Percentiles rank a stretch among this genome's conserved stretches.
Conservation (phyloP, 768 basidiomycete species). For the Guyanaporus albipodus region DNA sequence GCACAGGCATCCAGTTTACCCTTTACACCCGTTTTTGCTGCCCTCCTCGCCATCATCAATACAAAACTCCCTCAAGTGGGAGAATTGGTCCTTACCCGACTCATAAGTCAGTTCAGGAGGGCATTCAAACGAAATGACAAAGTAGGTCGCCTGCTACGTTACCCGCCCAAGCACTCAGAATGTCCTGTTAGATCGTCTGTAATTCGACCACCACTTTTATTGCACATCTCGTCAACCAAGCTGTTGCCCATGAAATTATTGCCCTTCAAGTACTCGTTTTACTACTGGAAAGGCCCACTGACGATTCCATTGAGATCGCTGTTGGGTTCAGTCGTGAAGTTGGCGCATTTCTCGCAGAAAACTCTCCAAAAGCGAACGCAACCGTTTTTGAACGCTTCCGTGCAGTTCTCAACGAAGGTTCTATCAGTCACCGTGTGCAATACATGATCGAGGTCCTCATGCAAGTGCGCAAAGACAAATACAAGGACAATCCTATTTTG, state of each 20-base stretch:
- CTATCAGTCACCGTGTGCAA: slow-evolving; percentile 93
- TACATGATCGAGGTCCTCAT: slow-evolving; percentile 99
- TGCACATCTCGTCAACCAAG: slow-evolving; percentile 90
- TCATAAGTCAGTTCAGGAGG: slow-evolving; percentile 93
- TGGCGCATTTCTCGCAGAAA: slow-evolving; percentile 90
- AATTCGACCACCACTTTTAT: slow-evolving; percentile 90
- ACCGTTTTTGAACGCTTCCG: slow-evolving; percentile 95
- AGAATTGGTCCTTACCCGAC: slow-evolving; percentile 80
- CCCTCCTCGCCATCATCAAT: slow-evolving; percentile 91
- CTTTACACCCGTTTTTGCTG: slow-evolving; percentile 96
- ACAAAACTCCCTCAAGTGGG: slow-evolving; percentile 96
- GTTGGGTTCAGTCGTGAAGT: slow-evolving; percentile 98
- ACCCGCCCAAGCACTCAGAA: neutral
- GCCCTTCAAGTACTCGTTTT: slow-evolving; percentile 93
- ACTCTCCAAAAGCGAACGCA: slow-evolving; percentile 93
- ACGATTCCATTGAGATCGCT: slow-evolving; percentile 97
- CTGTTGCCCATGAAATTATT: slow-evolving; percentile 89
- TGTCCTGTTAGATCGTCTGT: slow-evolving; percentile 70
- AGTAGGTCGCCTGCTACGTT: slow-evolving; percentile 42
- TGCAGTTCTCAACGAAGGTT: slow-evolving; percentile 91
- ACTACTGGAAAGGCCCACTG: slow-evolving; percentile 92
- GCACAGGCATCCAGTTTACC: slow-evolving; percentile 96
- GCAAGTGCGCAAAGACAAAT: slow-evolving; percentile 98
- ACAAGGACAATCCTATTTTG: slow-evolving; percentile 95
- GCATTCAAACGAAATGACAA: slow-evolving; percentile 98